Conservation (phyloP, 495 filamentous ascomycete genomes). For the Cetradonia linearis region DNA sequence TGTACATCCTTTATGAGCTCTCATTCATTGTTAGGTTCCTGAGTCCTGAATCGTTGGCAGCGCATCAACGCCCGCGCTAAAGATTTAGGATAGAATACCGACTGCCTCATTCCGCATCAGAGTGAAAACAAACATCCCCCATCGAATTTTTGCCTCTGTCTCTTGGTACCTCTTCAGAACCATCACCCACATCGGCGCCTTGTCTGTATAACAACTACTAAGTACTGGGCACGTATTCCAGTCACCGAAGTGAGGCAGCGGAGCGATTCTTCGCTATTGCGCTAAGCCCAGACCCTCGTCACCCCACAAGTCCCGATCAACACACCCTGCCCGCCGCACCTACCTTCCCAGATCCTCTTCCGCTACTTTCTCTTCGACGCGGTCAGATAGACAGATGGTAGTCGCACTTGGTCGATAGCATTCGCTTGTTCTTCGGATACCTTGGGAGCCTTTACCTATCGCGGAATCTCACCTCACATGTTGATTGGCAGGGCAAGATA, state of each 20-base stretch:
- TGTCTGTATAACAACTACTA: neutral
- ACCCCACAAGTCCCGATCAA: conserved; percentile 3
- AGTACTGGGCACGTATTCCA: neutral
- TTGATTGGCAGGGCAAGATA: conserved; percentile 21
- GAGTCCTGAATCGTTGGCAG: conserved; percentile 2
- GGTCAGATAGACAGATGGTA: neutral
- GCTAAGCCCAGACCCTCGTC: conserved; percentile 1
- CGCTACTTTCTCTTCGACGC: neutral
- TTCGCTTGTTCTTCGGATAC: neutral
- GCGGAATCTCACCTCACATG: conserved; percentile 11
- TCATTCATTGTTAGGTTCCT: conserved; percentile 2
- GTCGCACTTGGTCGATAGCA: conserved; percentile 9
- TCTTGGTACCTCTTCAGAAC: neutral
- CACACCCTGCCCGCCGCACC: neutral
- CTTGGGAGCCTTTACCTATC: neutral
- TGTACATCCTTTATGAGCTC: neutral
- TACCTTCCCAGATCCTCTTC: neutral
- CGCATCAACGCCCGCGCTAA: conserved; percentile 8
- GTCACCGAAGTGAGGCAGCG: neutral
- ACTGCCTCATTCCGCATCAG: conserved; percentile 8
- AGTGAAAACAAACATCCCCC: conserved; percentile 2
- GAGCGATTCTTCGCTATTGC: neutral
- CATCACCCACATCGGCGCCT: neutral
- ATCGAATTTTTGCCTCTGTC: neutral
- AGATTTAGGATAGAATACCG: neutral